Evolutionary conservation across 2,329 filamentous ascomycete genomes (phyloP), one percentile per base, ranked within the genome.

Genomic region (Ophiostoma novo-ulmi): DNA sequence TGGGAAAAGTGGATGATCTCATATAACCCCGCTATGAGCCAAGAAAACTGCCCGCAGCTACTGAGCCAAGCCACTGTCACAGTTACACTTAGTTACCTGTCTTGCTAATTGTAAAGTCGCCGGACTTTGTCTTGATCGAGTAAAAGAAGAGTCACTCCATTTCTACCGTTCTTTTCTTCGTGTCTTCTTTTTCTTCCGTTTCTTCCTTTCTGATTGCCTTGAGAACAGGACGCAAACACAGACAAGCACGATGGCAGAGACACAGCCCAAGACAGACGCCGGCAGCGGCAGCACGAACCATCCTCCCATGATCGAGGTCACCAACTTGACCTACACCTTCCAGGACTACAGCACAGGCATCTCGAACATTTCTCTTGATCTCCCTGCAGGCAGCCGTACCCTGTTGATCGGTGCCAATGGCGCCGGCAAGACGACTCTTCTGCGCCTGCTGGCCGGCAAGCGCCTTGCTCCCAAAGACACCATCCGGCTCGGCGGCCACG

Each of bases 321-420:
- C 84, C 55, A 82, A 89, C 79, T 88, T 99, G 70, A 93, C 88
- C 73, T 99, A 98, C 85, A 89, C 87, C 64, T 99, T 98, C 81
- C 91, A 90, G 20, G 92, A 97, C 83, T 90, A 91, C 78, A 89
- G 89, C 64, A 87, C 85, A n/a, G 95, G 94, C 71, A 84, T 99
- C 41, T 82, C 85, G 68, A 81, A 93, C 79, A 86, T 99, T 76
- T 84, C 82, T 36, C 86, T 99, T 70, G 83, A 88, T 72, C 87
- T 98, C 35, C 94, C 95, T 3, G 84, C 92, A 0, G 89, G 91
- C 71, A 95, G 92, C 72, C 91, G 95, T 73, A 97, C 94, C 1
- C 87, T 98, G 17, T 85, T 98, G 58, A 96, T 98, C 77, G 95
- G 95, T 76, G 94, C 95, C 79, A 99, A 99, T 80, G 95, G 95